Conservation (phyloP, 2,329 filamentous ascomycete genomes). For the Akanthomyces uredinophilus region DNA sequence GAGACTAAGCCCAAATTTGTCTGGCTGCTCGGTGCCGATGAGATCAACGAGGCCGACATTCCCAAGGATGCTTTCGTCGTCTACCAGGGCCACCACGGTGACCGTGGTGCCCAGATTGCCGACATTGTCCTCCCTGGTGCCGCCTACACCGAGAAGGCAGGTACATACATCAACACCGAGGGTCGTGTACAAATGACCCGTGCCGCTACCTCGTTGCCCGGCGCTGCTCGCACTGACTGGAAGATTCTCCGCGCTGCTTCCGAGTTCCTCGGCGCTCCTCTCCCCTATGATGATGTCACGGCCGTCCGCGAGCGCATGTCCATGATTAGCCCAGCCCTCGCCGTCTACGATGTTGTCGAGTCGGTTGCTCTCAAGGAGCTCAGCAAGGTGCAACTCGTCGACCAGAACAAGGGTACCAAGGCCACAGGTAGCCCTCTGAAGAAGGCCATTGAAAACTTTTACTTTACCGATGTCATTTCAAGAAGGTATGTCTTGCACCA, state of each 20-base stretch:
- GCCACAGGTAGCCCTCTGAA: conserved; percentile 68
- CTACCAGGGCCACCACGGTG: conserved; percentile 98
- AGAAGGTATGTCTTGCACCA: conserved; percentile 64
- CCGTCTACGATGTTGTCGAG: conserved; percentile 88
- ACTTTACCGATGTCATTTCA: conserved; percentile 95
- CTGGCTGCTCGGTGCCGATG: conserved; percentile 94
- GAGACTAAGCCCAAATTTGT: conserved; percentile 88
- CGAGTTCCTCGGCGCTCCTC: conserved; percentile 80
- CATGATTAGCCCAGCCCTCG: conserved; percentile 86
- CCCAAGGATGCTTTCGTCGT: conserved; percentile 95
- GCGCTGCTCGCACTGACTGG: conserved; percentile 92
- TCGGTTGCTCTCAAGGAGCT: conserved; percentile 66
- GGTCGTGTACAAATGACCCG: conserved; percentile 92
- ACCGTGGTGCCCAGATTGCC: conserved; percentile 85
- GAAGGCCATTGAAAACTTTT: conserved; percentile 92
- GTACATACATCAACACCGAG: conserved; percentile 96
- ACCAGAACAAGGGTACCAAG: conserved; percentile 88
- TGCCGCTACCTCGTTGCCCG: conserved; percentile 80
- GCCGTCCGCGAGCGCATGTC: conserved; percentile 87
- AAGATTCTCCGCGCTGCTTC: conserved; percentile 93
- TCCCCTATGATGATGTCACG: conserved; percentile 91
- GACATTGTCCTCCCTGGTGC: conserved; percentile 91
- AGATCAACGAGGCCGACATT: conserved; percentile 77
- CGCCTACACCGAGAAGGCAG: conserved; percentile 94
- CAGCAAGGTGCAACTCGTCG: conserved; percentile 91